Base-by-base conservation (phyloP, 1,284 basidiomycete genomes). In the Coniferiporia weirii region DNA sequence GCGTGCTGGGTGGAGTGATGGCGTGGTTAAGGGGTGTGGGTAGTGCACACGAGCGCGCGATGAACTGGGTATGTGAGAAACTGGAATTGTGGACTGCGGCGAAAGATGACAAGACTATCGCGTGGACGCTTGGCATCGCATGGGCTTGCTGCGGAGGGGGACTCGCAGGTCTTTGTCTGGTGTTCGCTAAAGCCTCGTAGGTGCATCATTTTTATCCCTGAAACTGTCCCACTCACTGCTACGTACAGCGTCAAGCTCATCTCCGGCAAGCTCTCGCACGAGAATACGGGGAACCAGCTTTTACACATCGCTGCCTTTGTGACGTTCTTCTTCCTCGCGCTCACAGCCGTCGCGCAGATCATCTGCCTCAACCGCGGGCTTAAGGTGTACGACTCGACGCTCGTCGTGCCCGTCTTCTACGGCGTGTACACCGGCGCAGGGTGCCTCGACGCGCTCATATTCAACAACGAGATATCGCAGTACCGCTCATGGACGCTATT, bases 71-170 rank as follows among this genome's bases (percentile, higher is more conserved):
- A 17, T 80, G 83, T 43, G 78, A 80, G 58, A 76, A 76, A 65
- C 72, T 96, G 50, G 93, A 95, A 68, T 66, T 71, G 0, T 89
- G 92, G 85, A 88, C 87, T 2, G 84, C 81, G 19, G 77, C 86
- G 4, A 87, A 91, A 63, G 86, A 89, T 64, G 94, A 97, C 67
- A 87, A 83, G 65, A 84, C 87, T 49, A 76, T 97, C 50, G 85
- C 86, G 3, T 96, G 93, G 89, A 86, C 91, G 13, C 79, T 95
- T 50, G 95, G 94, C 5, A 91, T 97, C 53, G 89, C 87, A 0
- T 98, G 94, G 94, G 89, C 92, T 1, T 93, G 92, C 60, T 86
- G 85, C 56, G 94, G 94, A 34, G 95, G 95, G 6, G 86, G 91
- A 36, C 76, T 98, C 35, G 93, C 93, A 1, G 95, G 95, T 2